These are phyloP conservation scores for Mycena kentingensis DNA, from an alignment of 768 basidiomycete species.

Conservation along the genomic window DNA sequence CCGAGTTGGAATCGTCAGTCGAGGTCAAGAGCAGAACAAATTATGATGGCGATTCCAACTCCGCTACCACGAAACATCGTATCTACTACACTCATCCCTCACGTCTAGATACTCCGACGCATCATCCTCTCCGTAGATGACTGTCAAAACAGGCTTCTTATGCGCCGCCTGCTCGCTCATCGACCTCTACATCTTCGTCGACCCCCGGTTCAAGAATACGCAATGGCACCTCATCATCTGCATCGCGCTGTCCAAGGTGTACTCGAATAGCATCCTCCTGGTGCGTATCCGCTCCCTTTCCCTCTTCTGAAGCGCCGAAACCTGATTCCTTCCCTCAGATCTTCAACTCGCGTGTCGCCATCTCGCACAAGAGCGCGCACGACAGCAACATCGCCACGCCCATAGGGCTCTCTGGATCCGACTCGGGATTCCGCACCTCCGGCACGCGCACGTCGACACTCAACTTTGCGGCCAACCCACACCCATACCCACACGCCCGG, in stretches of 20 bases:
- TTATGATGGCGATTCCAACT: no score
- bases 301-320: neutral
- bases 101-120: no score
- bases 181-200: neutral
- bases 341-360: neutral
- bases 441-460: no score
- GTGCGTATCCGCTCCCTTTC: neutral
- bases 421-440: constrained; percentile 35
- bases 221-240: neutral
- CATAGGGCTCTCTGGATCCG: constrained; percentile 32
- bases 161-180: neutral
- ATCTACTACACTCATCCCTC: no score
- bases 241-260: neutral
- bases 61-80: no score
- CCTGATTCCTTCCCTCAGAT: neutral
- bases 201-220: neutral
- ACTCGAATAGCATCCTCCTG: constrained; percentile 1
- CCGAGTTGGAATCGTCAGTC: no score
- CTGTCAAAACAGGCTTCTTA: neutral
- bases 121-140: no score
- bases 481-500: no score
- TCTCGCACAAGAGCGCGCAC: neutral
- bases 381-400: neutral
- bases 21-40: no score
- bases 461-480: no score